Base-by-base conservation (phyloP, 352 stramenopile genomes). In the Phytophthora meadii region DNA sequence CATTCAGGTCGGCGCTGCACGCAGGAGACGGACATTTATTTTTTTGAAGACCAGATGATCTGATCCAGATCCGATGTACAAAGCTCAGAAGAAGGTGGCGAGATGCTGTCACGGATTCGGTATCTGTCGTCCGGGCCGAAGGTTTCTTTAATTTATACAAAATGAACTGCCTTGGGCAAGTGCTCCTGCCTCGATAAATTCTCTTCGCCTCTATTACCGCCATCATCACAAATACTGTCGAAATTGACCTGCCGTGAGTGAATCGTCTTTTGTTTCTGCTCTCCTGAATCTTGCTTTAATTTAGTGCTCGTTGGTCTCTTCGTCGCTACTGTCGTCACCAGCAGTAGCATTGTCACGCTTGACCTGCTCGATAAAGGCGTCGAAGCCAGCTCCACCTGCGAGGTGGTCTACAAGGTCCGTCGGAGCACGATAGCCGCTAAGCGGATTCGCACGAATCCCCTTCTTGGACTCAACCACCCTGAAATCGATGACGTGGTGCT, bases 341-440 rank as follows among this genome's bases (percentile, higher is more conserved):
- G 1, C 39, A 19, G 46, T 50, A 3, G 76, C 69, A 5, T 94
- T 94, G 48, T 96, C 88, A 19, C 81, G 77, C 42, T 87, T 76
- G n/a, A 96, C 88, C 68, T 96, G 88, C 30, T 92, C 77, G 25
- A 93, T 80, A 47, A 93, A 93, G 34, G 80, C 85, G 5, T 94
- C 84, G 67, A 96, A 94, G 55, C 85, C 88, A 15, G 74, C 82
- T 19, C 77, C 76, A 1, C 70, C 74, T 11, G 87, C 83, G 2
- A 96, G 72, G 37, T 96, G 87, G 50, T 96, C 77, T 1, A 96
- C 82, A 11, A 96, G 74, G 44, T 96, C 88, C 3, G 86, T 90
- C n/a, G 88, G 88, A 7, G 87, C 83, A n/a, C 87, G 87, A 72
- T 96, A 96, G 28, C 74, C 76, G 39, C 81, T 92, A 60, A 93